Evolutionary conservation across 2,329 filamentous ascomycete species (phyloP).

Genomic region (Ophiosphaerella korrae): DNA sequence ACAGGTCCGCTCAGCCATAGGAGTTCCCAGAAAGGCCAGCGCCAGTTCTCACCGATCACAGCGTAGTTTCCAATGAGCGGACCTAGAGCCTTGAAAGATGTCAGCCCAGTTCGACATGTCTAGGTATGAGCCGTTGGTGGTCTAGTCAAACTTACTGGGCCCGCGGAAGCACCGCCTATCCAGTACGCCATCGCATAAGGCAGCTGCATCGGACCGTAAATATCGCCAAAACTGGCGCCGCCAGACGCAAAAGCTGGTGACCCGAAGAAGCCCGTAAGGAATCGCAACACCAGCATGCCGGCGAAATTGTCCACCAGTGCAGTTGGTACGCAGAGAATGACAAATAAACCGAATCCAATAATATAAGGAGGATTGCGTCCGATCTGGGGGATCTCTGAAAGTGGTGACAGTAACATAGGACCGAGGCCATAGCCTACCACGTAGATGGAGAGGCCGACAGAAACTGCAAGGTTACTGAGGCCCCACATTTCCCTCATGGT

Average conservation of each 20-base stretch:
- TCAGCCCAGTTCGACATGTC: not conserved
- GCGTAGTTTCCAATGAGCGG: slow-evolving; percentile 65
- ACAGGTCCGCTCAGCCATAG: slow-evolving; percentile 65
- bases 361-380: slow-evolving; percentile 58
- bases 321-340: slow-evolving; percentile 56
- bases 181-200: not conserved
- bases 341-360: slow-evolving; percentile 55
- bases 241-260: slow-evolving; percentile 67
- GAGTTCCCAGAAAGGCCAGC: slow-evolving; percentile 69
- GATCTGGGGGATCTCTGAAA: slow-evolving; percentile 34
- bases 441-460: slow-evolving; percentile 14
- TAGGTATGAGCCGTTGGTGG: not conserved
- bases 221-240: slow-evolving; percentile 50
- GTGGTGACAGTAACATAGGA: slow-evolving; percentile 46
- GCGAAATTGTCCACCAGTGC: slow-evolving; percentile 57
- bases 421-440: slow-evolving; percentile 41
- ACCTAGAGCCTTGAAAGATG: slow-evolving; percentile 54
- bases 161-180: not conserved
- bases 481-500: not conserved
- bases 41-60: slow-evolving; percentile 52
- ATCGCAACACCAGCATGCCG: slow-evolving; percentile 59
- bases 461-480: too few relatives aligned
- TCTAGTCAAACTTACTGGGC: slow-evolving; percentile 4
- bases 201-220: not conserved
- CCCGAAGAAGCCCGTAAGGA: slow-evolving; percentile 59